These are phyloP conservation scores for Coemansia sp. DNA, from an alignment of 192 early-diverging fungal species.

Conservation along the genomic window DNA sequence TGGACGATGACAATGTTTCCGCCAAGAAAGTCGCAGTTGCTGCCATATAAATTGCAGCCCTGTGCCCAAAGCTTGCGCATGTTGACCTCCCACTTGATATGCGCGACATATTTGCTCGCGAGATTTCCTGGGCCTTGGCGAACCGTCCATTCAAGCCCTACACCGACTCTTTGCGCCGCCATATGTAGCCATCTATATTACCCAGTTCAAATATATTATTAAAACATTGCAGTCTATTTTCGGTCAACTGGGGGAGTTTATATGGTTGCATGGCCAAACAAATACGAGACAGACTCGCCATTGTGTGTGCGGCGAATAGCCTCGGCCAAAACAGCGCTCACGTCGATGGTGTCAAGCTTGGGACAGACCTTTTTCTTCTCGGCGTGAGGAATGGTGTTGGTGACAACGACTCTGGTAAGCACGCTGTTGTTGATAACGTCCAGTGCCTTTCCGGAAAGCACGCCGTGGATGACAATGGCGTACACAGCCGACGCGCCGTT, in stretches of 20 bases:
- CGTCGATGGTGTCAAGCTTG: constrained; percentile 79
- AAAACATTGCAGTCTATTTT: too few species aligned
- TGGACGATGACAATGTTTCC: background rate
- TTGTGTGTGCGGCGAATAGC: constrained; percentile 71
- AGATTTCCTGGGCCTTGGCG: background rate
- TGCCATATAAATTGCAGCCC: background rate
- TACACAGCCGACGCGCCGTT: constrained; percentile 92
- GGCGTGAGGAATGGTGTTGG: constrained; percentile 80
- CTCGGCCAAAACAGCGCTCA: constrained; percentile 75
- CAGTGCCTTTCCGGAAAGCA: constrained; percentile 89
- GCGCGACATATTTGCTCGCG: background rate
- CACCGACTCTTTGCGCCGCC: background rate
- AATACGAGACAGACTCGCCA: constrained; percentile 66
- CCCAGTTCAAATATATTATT: too few species aligned
- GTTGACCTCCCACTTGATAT: background rate
- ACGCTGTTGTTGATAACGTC: constrained; percentile 77
- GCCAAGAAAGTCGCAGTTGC: background rate
- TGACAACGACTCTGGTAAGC: constrained; percentile 73
- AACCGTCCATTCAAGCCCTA: background rate
- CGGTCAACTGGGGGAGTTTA: background rate
- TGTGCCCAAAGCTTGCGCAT: background rate
- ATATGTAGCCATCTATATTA: too few species aligned
- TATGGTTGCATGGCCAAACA: constrained; percentile 52
- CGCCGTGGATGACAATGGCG: constrained; percentile 94
- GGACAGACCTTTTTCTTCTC: constrained; percentile 75